A percentile compares a stretch with the other conserved stretches of the same genome.
Conservation (phyloP, 2,329 filamentous ascomycete genomes). For the Pseudogymnoascus sp. region DNA sequence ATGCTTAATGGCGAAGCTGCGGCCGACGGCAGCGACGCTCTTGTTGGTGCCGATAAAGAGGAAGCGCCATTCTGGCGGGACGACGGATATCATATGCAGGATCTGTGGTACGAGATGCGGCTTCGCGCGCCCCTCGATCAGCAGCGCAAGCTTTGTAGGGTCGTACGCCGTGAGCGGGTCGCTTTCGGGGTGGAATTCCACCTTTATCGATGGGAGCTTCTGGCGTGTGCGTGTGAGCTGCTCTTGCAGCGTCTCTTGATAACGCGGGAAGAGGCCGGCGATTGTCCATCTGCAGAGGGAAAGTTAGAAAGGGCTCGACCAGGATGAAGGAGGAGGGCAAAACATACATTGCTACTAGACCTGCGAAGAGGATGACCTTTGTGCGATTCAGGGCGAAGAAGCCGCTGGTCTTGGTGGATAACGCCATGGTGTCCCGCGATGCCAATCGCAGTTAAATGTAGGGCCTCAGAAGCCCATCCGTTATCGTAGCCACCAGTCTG, state of each 20-base stretch:
- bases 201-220: conserved; percentile 13
- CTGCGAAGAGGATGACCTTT: background rate
- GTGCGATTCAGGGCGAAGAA: conserved; percentile 1
- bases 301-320: background rate
- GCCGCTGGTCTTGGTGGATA: background rate
- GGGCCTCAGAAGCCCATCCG: background rate
- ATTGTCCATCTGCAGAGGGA: conserved; percentile 7
- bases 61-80: conserved; percentile 53
- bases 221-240: background rate
- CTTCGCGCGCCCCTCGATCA: conserved; percentile 47
- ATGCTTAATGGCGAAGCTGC: conserved; percentile 42
- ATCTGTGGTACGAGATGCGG: conserved; percentile 47
- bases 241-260: conserved; percentile 8
- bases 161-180: conserved; percentile 31
- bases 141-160: conserved; percentile 47
- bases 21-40: conserved; percentile 41
- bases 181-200: conserved; percentile 15
- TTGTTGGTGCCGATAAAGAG: conserved; percentile 49
- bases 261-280: conserved; percentile 9
- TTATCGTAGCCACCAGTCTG: background rate
- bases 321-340: background rate
- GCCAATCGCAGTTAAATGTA: background rate
- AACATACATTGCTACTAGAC: background rate
- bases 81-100: conserved; percentile 51
- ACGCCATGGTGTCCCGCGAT: background rate